Base-by-base conservation (phyloP, 768 basidiomycete species). In the Jaapia argillacea region DNA sequence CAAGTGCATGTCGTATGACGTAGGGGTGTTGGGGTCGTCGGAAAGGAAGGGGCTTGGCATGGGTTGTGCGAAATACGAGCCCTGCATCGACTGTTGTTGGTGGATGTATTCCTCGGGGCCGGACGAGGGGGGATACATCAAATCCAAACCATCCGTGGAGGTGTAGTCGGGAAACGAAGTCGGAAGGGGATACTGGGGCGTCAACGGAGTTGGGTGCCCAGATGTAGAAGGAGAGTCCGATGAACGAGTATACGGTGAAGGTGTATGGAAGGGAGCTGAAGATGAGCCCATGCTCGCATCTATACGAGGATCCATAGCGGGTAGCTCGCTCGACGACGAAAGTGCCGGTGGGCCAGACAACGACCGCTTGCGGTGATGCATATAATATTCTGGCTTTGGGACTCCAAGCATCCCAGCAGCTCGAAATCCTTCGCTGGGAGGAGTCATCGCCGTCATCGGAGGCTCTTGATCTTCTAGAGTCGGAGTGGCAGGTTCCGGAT, bases 401-500 rank as follows among this genome's bases (percentile, higher is more conserved):
- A 43, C 16, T 55, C 51, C 3, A 42, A 42, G 24, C n/a, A 31
- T 4, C 14, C 48, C 54, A 10, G 61, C 40, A 21, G 47, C 51
- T 18, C 54, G 46, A 23, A 70, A 48, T 43, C 51, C 40, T 18
- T 57, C 58, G 53, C 67, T 49, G 27, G 68, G 63, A 2, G 69
- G 66, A 26, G 68, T 54, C 44, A 70, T 65, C 58, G 67, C 57
- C 14, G 55, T 47, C n/a, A 60, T 39, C 24, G 62, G 49, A 12
- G 61, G 51, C 4, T 46, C 44, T 16, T 63, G 60, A 20, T 61
- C 51, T 23, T 55, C 28, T 35, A 53, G 59, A 45, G 69, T 66
- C 16, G 58, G 51, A 2, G 68, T 68, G 1, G 66, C 60, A 38
- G 61, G n/a, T n/a, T n/a, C n/a, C n/a, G n/a, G n/a, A n/a, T n/a